Evolutionary conservation across 768 basidiomycete species (phyloP).

Genomic region (Tricholoma saponaceum): DNA sequence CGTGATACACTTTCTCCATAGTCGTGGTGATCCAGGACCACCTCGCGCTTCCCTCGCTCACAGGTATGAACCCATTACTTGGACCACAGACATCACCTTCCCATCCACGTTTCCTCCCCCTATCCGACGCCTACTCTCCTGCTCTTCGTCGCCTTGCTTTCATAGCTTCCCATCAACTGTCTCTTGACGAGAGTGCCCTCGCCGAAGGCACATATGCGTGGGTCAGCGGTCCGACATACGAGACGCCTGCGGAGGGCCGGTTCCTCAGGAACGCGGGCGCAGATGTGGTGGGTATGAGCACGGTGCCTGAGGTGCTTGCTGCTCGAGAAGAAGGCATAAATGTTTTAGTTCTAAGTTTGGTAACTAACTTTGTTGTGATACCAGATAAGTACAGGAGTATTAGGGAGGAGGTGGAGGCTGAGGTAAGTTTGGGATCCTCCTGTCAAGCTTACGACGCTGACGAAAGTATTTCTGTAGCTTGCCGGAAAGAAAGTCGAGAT

Average conservation of each 20-base stretch:
- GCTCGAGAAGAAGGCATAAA: conserved; percentile 74
- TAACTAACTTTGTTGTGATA: conserved; percentile 83
- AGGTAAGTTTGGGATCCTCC: conserved; percentile 41
- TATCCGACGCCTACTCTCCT: conserved; percentile 80
- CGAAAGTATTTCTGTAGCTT: conserved; percentile 39
- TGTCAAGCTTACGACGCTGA: neutral
- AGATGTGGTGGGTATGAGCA: conserved; percentile 94
- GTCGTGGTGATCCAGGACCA: conserved; percentile 87
- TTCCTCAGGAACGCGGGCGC: conserved; percentile 73
- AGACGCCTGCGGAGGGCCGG: conserved; percentile 82
- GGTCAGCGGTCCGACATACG: conserved; percentile 89
- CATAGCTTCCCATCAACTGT: conserved; percentile 62
- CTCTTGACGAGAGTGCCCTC: conserved; percentile 49
- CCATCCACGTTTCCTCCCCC: conserved; percentile 74
- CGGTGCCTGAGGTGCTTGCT: conserved; percentile 83
- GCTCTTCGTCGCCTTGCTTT: conserved; percentile 69
- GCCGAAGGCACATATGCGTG: conserved; percentile 86
- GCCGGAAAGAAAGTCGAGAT: conserved; percentile 48
- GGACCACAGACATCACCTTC: conserved; percentile 60
- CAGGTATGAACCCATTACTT: conserved; percentile 75
- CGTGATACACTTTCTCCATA: conserved; percentile 25
- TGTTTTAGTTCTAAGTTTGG: conserved; percentile 76
- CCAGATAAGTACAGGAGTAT: conserved; percentile 64
- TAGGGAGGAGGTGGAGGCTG: conserved; percentile 70
- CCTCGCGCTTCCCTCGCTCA: conserved; percentile 72